Evolutionary conservation across 495 filamentous ascomycete genomes (phyloP), one percentile per base, ranked within the genome.

Genomic region (Xylaria cubensis): DNA sequence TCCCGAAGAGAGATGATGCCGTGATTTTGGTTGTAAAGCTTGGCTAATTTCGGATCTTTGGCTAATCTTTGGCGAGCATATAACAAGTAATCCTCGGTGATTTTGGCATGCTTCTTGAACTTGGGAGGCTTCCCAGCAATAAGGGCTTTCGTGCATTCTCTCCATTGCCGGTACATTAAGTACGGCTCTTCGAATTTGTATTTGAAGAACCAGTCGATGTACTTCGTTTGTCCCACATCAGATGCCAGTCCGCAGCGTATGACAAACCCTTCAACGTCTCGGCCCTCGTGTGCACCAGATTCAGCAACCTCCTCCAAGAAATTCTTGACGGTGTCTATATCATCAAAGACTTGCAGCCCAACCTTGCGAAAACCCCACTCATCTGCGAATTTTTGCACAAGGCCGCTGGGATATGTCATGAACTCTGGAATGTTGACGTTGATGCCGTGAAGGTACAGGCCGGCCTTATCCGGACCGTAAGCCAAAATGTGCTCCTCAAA

Each of bases 121-220:
- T 87, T 92, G 12, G 94, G 93, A 29, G 88, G 80, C 75, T 87
- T 92, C 13, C 94, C 94, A 3, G 85, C 68, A 66, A 98, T 97
- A 63, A 98, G 83, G 13, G 94, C 87, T 80, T 98, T 99, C 34
- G 96, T 99, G 79, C 91, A 95, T 84, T 98, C 96, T 48, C 96
- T 92, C 96, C 96, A 99, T 82, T 98, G 97, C 44, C 96, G 90
- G 78, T 97, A 99, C 93, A 99, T 93, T 74, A 99, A 82, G 80
- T 99, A 99, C 0, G 96, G 96, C 83, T 99, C 97, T 79, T 99
- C 96, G 66, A 98, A 99, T 83, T 99, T 99, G 87, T 94, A 99
- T 80, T 99, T 99, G 90, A 98, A 99, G 83, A 99, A 98, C 95
- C 95, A 99, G 80, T 98, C 93, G 21, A 87, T 84, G 82, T 89